These are phyloP conservation scores for Solanum hybrid DNA, from an alignment of 305 asterid species.

Conservation along the genomic window DNA sequence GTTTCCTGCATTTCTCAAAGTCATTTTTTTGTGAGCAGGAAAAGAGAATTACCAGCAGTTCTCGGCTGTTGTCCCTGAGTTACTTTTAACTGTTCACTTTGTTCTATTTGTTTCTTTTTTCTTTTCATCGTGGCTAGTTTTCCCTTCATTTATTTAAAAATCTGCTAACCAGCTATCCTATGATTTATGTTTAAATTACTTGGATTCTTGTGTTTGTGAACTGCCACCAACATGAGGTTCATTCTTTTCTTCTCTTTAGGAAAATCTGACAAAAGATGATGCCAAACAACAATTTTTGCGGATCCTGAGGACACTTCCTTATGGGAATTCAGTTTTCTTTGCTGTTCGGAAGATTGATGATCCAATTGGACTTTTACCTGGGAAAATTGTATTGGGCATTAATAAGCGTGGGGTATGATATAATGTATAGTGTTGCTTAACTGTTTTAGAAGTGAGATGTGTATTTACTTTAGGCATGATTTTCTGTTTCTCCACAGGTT, in stretches of 20 bases:
- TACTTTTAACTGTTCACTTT: background rate
- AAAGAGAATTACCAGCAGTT: background rate
- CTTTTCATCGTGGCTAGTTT: background rate
- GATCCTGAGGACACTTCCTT: constrained; percentile 83
- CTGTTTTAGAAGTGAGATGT: background rate
- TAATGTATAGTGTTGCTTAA: background rate
- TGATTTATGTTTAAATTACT: background rate
- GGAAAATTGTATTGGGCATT: constrained; percentile 79
- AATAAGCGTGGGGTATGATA: constrained; percentile 93
- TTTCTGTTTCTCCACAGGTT: constrained; percentile 39
- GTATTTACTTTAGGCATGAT: background rate
- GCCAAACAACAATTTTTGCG: constrained; percentile 90
- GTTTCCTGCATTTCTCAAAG: background rate
- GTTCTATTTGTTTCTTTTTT: background rate
- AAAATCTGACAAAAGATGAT: constrained; percentile 89
- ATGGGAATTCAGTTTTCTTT: constrained; percentile 94
- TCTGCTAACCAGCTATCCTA: background rate
- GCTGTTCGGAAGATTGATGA: constrained; percentile 96
- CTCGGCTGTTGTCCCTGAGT: background rate
- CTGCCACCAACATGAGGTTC: background rate
- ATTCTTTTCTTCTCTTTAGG: constrained; percentile 25
- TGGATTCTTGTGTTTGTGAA: background rate
- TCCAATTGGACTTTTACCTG: constrained; percentile 95
- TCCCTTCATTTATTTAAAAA: background rate
- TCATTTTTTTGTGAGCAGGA: background rate